Evolutionary conservation across 176 grass and related monocot species (phyloP).

Genomic region (Avena eriantha): DNA sequence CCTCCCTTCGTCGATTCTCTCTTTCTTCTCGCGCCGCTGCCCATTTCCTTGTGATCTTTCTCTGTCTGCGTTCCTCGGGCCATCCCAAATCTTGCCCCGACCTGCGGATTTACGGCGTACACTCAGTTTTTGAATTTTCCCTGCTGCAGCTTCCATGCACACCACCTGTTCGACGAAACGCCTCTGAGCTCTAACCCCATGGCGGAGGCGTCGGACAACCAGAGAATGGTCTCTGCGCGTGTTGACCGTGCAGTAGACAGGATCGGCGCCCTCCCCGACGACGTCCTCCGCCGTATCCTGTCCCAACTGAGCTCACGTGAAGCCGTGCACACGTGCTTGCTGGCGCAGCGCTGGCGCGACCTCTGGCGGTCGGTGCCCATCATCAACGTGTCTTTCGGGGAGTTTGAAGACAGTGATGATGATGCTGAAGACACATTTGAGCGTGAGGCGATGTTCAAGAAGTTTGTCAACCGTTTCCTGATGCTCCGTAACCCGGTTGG

Average conservation of each 20-base stretch:
- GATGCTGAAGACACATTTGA: neutral
- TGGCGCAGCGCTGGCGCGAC: conserved; percentile 32
- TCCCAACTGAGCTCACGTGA: neutral
- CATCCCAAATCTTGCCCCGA: neutral
- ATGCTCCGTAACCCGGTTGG: neutral
- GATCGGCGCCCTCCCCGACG: conserved; percentile 33
- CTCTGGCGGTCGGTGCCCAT: conserved; percentile 32
- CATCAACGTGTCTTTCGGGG: neutral
- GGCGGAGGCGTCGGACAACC: neutral
- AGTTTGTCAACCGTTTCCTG: conserved; percentile 17
- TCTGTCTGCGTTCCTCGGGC: neutral
- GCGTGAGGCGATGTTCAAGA: conserved; percentile 1
- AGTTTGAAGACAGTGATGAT: neutral
- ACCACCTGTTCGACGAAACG: conserved; percentile 37
- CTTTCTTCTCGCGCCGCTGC: neutral
- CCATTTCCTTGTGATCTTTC: neutral
- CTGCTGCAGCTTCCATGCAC: neutral
- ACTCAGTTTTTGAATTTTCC: neutral
- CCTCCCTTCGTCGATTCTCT: neutral
- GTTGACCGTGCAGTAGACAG: neutral
- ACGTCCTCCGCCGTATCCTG: neutral
- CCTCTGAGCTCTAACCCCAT: neutral
- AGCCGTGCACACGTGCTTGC: neutral
- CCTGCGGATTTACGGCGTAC: neutral
- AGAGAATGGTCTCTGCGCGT: neutral